A percentile compares a stretch with the other conserved stretches of the same genome.
Conservation (phyloP, 1,284 basidiomycete species). For the Apiotrichum domesticum region DNA sequence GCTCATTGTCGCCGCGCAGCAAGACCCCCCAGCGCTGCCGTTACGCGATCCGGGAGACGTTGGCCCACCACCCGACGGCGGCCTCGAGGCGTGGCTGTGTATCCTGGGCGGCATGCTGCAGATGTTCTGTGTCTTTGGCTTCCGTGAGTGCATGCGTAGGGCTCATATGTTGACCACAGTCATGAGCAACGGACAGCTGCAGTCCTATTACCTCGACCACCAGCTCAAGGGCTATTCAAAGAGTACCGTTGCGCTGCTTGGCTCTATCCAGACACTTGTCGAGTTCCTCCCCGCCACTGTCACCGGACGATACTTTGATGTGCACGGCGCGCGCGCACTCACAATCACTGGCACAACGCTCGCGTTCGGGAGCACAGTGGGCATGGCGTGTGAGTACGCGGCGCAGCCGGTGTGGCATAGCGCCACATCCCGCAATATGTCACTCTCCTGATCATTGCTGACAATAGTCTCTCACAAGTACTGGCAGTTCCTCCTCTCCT, state of each 20-base stretch:
- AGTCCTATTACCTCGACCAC: constrained; percentile 34
- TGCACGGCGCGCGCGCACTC: constrained; percentile 31
- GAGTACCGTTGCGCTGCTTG: constrained; percentile 16
- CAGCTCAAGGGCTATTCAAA: constrained; percentile 35
- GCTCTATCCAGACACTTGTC: constrained; percentile 26
- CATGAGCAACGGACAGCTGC: constrained; percentile 38
- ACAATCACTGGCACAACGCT: constrained; percentile 24
- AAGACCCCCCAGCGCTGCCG: too few species aligned
- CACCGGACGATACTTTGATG: constrained; percentile 38
- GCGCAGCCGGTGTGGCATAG: too few species aligned
- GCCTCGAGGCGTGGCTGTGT: constrained; percentile 10
- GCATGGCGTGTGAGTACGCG: constrained; percentile 25
- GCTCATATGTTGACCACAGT: constrained; percentile 14
- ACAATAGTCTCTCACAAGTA: constrained; percentile 29
- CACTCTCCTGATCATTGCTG: neutral
- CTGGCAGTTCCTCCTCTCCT: constrained; percentile 40
- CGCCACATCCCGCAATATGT: too few species aligned
- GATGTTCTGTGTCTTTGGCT: constrained; percentile 40
- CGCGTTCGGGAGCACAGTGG: constrained; percentile 25
- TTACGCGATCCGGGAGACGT: neutral
- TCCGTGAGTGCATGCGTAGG: constrained; percentile 25
- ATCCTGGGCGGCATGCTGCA: constrained; percentile 33
- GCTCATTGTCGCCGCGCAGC: too few species aligned
- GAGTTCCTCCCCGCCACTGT: constrained; percentile 33
- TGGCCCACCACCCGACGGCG: constrained; percentile 17